A percentile compares a stretch with the other conserved stretches of the same genome.
Evolutionary conservation across 2,329 filamentous ascomycete genomes (phyloP).

Genomic region (Epichloe sp.): DNA sequence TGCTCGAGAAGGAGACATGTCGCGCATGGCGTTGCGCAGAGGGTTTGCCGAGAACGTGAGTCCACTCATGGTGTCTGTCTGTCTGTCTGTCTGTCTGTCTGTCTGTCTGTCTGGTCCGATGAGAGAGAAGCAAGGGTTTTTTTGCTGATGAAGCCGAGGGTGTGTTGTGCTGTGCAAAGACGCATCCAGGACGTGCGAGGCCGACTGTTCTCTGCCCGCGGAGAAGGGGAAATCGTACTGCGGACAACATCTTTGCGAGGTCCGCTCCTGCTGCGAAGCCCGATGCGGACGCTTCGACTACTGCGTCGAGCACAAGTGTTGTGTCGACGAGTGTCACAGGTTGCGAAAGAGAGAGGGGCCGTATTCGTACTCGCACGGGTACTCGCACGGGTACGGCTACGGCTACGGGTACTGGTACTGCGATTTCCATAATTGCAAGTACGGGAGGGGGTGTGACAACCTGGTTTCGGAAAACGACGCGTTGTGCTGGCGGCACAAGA

Average conservation of each 20-base stretch:
- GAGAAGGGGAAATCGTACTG: neutral
- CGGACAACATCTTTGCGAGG: neutral
- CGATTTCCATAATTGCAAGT: neutral
- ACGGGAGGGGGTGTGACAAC: neutral
- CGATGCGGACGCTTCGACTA: neutral
- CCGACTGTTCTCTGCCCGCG: neutral
- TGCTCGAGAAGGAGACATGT: neutral
- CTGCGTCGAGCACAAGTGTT: neutral
- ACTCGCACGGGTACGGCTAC: too few relatives aligned
- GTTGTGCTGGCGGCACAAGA: too few relatives aligned
- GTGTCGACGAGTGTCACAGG: neutral
- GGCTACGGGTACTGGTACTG: neutral
- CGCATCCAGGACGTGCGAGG: too few relatives aligned
- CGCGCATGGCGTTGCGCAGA: neutral
- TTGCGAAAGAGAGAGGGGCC: neutral
- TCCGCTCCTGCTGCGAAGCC: neutral
- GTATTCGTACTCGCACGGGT: too few relatives aligned
- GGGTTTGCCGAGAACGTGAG: neutral
- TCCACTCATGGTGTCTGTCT: neutral
- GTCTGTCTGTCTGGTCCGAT: too few relatives aligned
- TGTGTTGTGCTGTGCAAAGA: too few relatives aligned
- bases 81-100: too few relatives aligned
- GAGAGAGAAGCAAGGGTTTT: too few relatives aligned
- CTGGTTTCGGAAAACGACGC: too few relatives aligned
- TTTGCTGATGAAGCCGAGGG: too few relatives aligned